Percentiles rank a stretch among this genome's conserved stretches.
phyloP scores from a whole-genome alignment of 371 early-diverging fungal genomes.

The Globomyces sp. region DNA sequence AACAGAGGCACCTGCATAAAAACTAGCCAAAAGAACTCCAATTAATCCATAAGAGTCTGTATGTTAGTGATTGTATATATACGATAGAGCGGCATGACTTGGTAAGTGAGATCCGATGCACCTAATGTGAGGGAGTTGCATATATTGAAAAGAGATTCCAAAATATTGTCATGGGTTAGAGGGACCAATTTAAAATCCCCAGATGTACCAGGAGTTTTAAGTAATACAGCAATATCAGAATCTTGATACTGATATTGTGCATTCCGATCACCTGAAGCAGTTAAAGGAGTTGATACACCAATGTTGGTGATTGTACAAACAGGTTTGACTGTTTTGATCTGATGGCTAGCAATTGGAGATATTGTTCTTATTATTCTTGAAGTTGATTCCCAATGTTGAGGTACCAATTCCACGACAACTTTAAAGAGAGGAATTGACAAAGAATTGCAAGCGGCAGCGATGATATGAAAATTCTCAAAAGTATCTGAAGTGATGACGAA shows the following conservation, averaged over 20 bases:
- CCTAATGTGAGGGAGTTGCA: slow-evolving; percentile 64
- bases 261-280: background rate
- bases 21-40: slow-evolving; percentile 72
- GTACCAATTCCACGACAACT: background rate
- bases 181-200: slow-evolving; percentile 64
- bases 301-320: slow-evolving; percentile 27
- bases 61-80: too few relatives aligned
- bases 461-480: slow-evolving; percentile 28
- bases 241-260: background rate
- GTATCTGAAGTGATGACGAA: slow-evolving; percentile 66
- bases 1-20: slow-evolving; percentile 74
- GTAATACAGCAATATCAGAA: slow-evolving; percentile 7
- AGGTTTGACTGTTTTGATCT: slow-evolving; percentile 16
- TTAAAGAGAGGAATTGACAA: slow-evolving; percentile 5
- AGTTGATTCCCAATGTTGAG: background rate
- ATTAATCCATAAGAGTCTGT: slow-evolving; percentile 79
- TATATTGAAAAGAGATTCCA: slow-evolving; percentile 73
- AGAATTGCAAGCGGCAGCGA: background rate
- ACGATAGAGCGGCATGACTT: slow-evolving; percentile 90
- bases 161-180: slow-evolving; percentile 76
- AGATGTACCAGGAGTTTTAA: background rate
- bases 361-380: background rate
- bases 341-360: background rate
- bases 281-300: slow-evolving; percentile 19
- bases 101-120: slow-evolving; percentile 60